Evolutionary conservation across 139 green algal species (phyloP), one percentile per base, ranked within the genome.

Genomic region (Micractinium sp.): DNA sequence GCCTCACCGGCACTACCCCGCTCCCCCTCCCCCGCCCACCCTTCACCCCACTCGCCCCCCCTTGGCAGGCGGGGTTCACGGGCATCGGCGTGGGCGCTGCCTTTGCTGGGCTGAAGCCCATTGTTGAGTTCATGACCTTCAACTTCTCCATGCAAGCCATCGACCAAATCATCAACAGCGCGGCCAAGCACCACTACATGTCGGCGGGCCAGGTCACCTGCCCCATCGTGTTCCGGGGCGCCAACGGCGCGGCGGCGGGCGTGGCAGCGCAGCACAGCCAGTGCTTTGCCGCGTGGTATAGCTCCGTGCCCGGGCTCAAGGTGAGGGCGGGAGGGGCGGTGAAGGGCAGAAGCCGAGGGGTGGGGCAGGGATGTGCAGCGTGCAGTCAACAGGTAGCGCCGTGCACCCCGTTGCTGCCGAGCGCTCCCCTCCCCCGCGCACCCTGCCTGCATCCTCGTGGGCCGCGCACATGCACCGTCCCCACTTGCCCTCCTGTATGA

Each of bases 41-140:
- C 53, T 47, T 13, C 84, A 5, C 63, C 31, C 56, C 53, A 53
- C 47, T 14, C 47, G 1, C 27, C 66, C 33, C 33, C 36, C 14
- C 22, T 20, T 7, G 5, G 77, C 93, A 98, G 95, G 97, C 97
- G 66, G 98, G 98, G 5, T 99, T 99, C 92, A 98, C 96, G 16
- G 98, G 98, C 47, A 98, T 99, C 47, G 97, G 93, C 13, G 95
- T 98, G 47, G 98, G 98, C 33, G 97, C 98, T 2, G 98, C 96
- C 0, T 98, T 99, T 81, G 94, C 96, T 22, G 98, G 98, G 16
- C 87, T 99, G 61, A 94, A 93, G 66, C 98, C 98, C 33, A 93
- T 99, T 27, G 95, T 98, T 53, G 98, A 99, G 93, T 99, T 99
- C 93, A 99, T 99, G 98, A 99, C 98, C 22, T 99, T 97, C 90